Base-by-base conservation (phyloP, 768 basidiomycete genomes). In the Myochromella boudieri region DNA sequence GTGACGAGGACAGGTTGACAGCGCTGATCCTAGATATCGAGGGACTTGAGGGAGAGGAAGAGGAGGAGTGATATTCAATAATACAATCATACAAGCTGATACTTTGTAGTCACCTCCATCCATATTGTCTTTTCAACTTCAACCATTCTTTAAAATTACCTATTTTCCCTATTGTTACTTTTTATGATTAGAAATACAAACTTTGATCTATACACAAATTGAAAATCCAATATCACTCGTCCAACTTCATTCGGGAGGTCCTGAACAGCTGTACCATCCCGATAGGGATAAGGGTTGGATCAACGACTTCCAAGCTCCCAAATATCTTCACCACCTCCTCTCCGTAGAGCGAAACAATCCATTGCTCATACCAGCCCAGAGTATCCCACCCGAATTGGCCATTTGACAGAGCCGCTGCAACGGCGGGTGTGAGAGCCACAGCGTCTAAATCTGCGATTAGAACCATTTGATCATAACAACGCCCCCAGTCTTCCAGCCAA, bases 221-320 rank as follows among this genome's bases (percentile, higher is more conserved):
- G n/a, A n/a, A n/a, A n/a, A n/a, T n/a, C n/a, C n/a, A 12, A 29
- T 17, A 44, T 54, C 54, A 70, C 54, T 66, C 54, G 37, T 67
- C 68, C 57, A 65, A 53, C 46, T 61, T 60, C 37, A 67, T 62
- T 48, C 61, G 60, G 40, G 67, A 65, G 3, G 56, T 58, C 52
- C 61, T 68, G 60, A 68, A 71, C 34, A 71, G 47, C 40, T 69
- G 59, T 18, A 72, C 65, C 64, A 75, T 67, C n/a, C 68, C 69
- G 20, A 70, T 60, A 28, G 71, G 72, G 42, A 74, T 70, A 52
- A 70, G 45, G 25, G 58, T 63, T 3, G 68, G 55, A 54, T 75
- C 70, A 5, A 75, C 71, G 11, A 66, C 61, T 18, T 70, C 66
- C 46, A 72, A 48, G 24, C 66, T 59, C 1, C 72, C 72, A 57